Evolutionary conservation across 2,329 filamentous ascomycete genomes (phyloP).

Genomic region (Sporothrix schenckii): DNA sequence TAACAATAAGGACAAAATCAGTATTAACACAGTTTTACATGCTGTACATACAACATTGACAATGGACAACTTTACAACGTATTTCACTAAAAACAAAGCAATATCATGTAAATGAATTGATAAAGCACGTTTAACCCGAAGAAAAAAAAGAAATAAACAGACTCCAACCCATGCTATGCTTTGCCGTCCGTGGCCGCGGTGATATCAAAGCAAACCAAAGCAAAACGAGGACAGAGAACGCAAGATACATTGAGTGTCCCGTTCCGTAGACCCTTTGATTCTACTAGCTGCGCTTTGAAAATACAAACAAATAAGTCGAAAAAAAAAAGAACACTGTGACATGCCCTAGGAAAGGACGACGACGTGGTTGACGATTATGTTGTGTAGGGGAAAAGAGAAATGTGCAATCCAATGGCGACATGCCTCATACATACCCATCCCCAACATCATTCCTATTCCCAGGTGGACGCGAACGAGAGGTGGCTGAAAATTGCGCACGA

Average conservation of each 20-base stretch:
- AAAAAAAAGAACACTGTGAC: neutral
- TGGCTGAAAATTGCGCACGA: no score
- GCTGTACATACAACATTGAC: no score
- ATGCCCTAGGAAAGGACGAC: neutral
- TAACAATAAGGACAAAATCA: no score
- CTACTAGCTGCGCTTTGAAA: neutral
- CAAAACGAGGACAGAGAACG: neutral
- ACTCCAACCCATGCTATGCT: constrained; percentile 14
- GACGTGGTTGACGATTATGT: no score
- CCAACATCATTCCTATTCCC: neutral
- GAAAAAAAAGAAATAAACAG: neutral
- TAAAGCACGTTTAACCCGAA: neutral
- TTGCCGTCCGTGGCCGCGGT: neutral
- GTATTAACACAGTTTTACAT: no score
- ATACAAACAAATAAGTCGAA: neutral
- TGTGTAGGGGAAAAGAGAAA: no score
- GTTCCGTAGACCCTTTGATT: neutral
- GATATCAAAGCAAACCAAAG: neutral
- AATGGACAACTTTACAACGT: neutral
- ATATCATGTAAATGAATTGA: no score
- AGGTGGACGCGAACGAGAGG: neutral
- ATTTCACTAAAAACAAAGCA: no score
- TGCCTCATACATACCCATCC: neutral
- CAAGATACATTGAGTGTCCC: neutral
- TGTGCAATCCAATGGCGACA: neutral